These are phyloP conservation scores for Monosporascus sp. DNA, from an alignment of 2,329 filamentous ascomycete species.

Conservation along the genomic window DNA sequence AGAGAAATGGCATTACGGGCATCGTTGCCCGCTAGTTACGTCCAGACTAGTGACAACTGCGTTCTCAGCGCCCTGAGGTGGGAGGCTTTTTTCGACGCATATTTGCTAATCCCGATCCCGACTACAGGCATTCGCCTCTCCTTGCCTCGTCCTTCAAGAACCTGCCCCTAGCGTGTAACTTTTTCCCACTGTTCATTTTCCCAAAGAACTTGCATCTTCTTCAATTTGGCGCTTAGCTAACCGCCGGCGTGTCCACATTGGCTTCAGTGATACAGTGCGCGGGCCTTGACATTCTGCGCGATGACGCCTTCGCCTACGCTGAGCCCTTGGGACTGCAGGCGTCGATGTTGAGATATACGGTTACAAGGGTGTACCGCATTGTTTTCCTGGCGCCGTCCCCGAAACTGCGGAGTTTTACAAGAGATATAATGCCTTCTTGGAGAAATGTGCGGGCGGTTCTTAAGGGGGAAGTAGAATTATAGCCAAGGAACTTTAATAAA, in stretches of 20 bases:
- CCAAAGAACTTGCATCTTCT: no score
- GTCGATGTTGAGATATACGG: slow-evolving; percentile 26
- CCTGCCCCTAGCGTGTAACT: slow-evolving; percentile 30
- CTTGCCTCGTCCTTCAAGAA: slow-evolving; percentile 25
- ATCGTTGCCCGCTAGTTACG: slow-evolving; percentile 28
- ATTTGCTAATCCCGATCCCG: slow-evolving; percentile 10
- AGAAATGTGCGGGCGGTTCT: background rate
- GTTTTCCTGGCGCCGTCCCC: slow-evolving; percentile 21
- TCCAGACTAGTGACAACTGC: slow-evolving; percentile 27
- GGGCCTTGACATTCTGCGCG: slow-evolving; percentile 31
- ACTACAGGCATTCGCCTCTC: slow-evolving; percentile 27
- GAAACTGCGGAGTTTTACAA: slow-evolving; percentile 14
- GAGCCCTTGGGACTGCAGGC: slow-evolving; percentile 27
- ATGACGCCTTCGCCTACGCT: slow-evolving; percentile 34
- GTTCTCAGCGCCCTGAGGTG: slow-evolving; percentile 24
- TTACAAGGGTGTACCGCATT: slow-evolving; percentile 32
- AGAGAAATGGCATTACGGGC: slow-evolving; percentile 27
- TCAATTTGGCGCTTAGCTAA: no score
- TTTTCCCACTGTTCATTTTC: background rate
- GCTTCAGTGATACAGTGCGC: slow-evolving; percentile 29
- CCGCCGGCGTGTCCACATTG: no score
- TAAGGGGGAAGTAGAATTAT: no score
- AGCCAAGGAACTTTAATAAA: no score
- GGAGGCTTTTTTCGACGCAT: slow-evolving; percentile 30
- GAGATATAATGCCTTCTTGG: slow-evolving; percentile 11